A percentile compares a stretch with the other conserved stretches of the same genome.
Evolutionary conservation across 2,329 filamentous ascomycete species (phyloP).

Genomic region (Epichloe uncinata): DNA sequence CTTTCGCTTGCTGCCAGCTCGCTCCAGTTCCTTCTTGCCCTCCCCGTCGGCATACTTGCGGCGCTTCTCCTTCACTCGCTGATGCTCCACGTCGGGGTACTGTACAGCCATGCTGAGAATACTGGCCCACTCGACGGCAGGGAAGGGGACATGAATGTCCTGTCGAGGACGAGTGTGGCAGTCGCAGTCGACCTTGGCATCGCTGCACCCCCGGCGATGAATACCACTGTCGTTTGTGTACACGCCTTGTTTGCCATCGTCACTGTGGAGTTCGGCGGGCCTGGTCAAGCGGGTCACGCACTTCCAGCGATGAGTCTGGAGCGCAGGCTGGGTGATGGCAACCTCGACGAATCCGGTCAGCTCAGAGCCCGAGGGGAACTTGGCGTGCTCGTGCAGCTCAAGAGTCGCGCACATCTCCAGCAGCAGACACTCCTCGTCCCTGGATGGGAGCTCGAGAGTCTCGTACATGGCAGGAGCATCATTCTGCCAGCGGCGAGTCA

Average conservation of each 20-base stretch:
- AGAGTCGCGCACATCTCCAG: conserved; percentile 50
- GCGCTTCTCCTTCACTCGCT: conserved; percentile 25
- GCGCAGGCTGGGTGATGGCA: conserved; percentile 37
- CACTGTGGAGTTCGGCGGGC: conserved; percentile 39
- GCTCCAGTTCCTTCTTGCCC: conserved; percentile 21
- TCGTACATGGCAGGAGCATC: conserved; percentile 43
- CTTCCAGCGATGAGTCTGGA: conserved; percentile 46
- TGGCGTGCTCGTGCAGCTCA: conserved; percentile 41
- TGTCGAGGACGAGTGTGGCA: conserved; percentile 34
- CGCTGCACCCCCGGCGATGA: conserved; percentile 39
- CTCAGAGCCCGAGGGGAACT: conserved; percentile 46
- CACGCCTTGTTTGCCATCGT: conserved; percentile 29
- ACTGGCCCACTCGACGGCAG: conserved; percentile 43
- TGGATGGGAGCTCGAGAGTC: conserved; percentile 33
- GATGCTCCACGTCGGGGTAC: conserved; percentile 32
- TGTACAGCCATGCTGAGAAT: conserved; percentile 43
- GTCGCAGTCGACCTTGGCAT: conserved; percentile 33
- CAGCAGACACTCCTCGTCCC: conserved; percentile 40
- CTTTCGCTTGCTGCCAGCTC: conserved; percentile 26
- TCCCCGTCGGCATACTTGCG: conserved; percentile 19
- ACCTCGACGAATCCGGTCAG: conserved; percentile 48
- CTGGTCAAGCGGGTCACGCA: conserved; percentile 45
- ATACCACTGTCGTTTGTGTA: conserved; percentile 38
- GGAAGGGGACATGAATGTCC: conserved; percentile 43
- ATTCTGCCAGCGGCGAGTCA: conserved; percentile 42